A percentile compares a stretch with the other conserved stretches of the same genome.
Conservation (phyloP, 441 rosid species). For the Syzygium syzygioides region DNA sequence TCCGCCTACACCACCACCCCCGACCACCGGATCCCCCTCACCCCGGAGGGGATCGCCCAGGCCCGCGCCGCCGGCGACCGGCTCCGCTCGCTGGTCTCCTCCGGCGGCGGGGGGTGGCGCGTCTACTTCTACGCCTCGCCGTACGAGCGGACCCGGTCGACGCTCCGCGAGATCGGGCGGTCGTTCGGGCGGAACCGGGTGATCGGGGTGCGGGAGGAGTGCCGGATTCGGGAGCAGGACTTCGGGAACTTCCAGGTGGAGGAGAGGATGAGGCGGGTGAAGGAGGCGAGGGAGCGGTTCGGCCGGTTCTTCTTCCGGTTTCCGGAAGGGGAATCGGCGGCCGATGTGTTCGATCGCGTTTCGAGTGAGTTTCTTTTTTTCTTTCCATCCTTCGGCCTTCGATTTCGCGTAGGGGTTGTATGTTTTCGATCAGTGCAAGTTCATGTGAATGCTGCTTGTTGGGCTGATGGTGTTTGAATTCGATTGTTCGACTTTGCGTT, state of each 20-base stretch:
- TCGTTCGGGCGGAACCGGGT: conserved; percentile 61
- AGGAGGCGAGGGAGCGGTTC: conserved; percentile 63
- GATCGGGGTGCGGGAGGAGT: conserved; percentile 89
- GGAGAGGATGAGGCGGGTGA: conserved; percentile 73
- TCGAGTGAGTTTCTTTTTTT: conserved; percentile 47
- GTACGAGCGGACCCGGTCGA: conserved; percentile 84
- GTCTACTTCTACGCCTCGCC: conserved; percentile 94
- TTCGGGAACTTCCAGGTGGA: conserved; percentile 95
- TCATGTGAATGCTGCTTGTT: neutral
- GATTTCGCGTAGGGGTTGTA: neutral
- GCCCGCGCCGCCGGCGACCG: conserved; percentile 50
- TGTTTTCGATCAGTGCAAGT: neutral
- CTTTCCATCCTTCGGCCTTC: neutral
- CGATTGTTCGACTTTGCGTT: neutral
- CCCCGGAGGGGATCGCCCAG: conserved; percentile 49
- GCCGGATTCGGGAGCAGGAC: conserved; percentile 89
- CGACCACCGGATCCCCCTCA: conserved; percentile 79
- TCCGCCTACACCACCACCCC: conserved; percentile 77
- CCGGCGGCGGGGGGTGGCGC: conserved; percentile 46
- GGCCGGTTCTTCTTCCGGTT: conserved; percentile 88
- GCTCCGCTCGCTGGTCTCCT: conserved; percentile 40
- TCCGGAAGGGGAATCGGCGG: conserved; percentile 98
- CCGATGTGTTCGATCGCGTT: conserved; percentile 95
- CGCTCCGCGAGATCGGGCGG: conserved; percentile 84
- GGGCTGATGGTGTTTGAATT: neutral